Conservation (phyloP, 1,139 yeast species). For the Arxiozyma bovina region DNA sequence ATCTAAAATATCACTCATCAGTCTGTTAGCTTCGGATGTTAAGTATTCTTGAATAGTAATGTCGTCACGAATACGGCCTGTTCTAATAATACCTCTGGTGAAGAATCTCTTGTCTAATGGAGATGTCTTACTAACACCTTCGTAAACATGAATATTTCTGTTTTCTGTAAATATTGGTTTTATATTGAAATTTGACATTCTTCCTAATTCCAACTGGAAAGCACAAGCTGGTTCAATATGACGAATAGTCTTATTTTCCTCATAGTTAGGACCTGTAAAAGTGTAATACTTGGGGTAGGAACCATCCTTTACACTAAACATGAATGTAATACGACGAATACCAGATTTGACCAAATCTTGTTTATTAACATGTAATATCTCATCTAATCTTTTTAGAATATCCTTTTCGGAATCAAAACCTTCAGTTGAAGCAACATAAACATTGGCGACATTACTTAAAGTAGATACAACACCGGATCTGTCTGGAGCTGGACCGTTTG, state of each 20-base stretch:
- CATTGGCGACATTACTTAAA: conserved; percentile 70
- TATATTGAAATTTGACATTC: conserved; percentile 89
- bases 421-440: conserved; percentile 64
- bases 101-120: conserved; percentile 91
- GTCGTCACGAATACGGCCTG: conserved; percentile 89
- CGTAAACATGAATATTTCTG: conserved; percentile 94
- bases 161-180: conserved; percentile 94
- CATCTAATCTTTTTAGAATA: conserved; percentile 52
- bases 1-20: conserved; percentile 91
- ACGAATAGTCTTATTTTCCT: conserved; percentile 84
- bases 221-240: conserved; percentile 98
- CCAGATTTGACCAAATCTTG: conserved; percentile 62
- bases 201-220: conserved; percentile 88
- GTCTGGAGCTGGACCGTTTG: conserved; percentile 38
- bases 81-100: conserved; percentile 93
- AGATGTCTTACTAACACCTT: conserved; percentile 90
- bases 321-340: conserved; percentile 87
- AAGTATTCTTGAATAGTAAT: conserved; percentile 87
- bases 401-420: conserved; percentile 68
- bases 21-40: conserved; percentile 90
- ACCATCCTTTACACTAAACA: conserved; percentile 75
- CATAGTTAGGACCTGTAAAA: conserved; percentile 78
- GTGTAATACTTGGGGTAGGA: conserved; percentile 92
- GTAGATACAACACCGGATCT: conserved; percentile 36
- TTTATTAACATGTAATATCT: conserved; percentile 57